Conservation (phyloP, 257 asterid genomes). For the Asclepias syriaca region DNA sequence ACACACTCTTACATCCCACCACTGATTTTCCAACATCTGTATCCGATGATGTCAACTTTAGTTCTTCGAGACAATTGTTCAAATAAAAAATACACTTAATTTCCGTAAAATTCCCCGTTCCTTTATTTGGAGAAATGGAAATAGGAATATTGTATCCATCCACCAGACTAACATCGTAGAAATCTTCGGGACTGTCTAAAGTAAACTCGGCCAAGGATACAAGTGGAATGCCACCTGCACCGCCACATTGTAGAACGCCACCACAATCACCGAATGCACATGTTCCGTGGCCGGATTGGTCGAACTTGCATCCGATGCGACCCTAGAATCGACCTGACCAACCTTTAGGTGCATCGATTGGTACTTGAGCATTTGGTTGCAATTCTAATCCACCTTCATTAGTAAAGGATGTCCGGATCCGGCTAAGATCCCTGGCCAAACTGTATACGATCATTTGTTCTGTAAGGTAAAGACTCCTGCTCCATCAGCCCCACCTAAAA, state of each 20-base stretch:
- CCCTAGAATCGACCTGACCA: conserved; percentile 92
- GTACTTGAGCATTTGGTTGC: conserved; percentile 10
- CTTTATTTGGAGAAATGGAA: conserved; percentile 41
- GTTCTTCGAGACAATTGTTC: conserved; percentile 45
- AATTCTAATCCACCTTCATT: conserved; percentile 46
- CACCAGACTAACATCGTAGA: conserved; percentile 65
- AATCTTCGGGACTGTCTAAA: conserved; percentile 42
- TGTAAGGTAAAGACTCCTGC: conserved; percentile 36
- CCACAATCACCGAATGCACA: conserved; percentile 68
- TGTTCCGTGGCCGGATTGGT: conserved; percentile 41
- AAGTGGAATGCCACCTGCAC: conserved; percentile 59
- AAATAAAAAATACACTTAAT: conserved; percentile 35
- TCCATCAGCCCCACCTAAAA: conserved; percentile 28
- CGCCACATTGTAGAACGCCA: conserved; percentile 38
- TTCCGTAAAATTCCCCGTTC: conserved; percentile 37
- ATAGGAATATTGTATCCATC: conserved; percentile 51
- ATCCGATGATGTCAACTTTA: conserved; percentile 22
- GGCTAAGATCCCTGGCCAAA: conserved; percentile 61
- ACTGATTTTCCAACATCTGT: conserved; percentile 14
- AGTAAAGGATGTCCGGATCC: conserved; percentile 45
- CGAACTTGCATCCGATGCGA: conserved; percentile 55
- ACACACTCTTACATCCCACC: conserved; percentile 59
- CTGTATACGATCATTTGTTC: conserved; percentile 37
- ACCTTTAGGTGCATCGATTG: conserved; percentile 39
- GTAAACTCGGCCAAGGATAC: conserved; percentile 69